Evolutionary conservation across 1,284 basidiomycete species (phyloP).

Genomic region (Leccinum fuscescens): DNA sequence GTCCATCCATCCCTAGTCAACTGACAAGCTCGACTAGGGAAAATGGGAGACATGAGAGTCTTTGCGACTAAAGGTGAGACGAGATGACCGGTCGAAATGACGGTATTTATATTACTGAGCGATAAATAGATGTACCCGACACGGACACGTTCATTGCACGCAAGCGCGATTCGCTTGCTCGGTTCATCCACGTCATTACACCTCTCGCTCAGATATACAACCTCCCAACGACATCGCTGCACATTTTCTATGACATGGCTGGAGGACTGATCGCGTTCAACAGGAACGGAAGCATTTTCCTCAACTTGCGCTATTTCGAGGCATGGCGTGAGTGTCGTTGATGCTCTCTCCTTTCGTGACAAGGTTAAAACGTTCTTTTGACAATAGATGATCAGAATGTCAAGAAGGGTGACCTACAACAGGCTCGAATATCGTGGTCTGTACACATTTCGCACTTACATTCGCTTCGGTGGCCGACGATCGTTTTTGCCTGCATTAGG

Average conservation of each 20-base stretch:
- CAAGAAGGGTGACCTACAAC: constrained; percentile 50
- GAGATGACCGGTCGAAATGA: background rate
- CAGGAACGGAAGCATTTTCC: constrained; percentile 82
- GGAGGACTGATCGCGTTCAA: constrained; percentile 95
- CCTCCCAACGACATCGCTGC: constrained; percentile 68
- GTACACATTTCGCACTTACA: constrained; percentile 12
- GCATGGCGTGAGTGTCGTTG: constrained; percentile 73
- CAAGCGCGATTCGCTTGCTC: constrained; percentile 55
- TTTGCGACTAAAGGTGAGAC: constrained; percentile 65
- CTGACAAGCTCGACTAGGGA: constrained; percentile 23
- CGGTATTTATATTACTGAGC: background rate
- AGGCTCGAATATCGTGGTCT: constrained; percentile 81
- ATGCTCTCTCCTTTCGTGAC: background rate
- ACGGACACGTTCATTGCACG: constrained; percentile 46
- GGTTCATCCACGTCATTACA: constrained; percentile 68
- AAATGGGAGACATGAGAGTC: constrained; percentile 64
- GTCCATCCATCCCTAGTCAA: too few species aligned
- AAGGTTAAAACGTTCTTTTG: background rate
- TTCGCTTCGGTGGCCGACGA: background rate
- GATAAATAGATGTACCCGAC: constrained; percentile 51
- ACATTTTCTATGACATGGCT: constrained; percentile 82
- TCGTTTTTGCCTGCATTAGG: constrained; percentile 39
- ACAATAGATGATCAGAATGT: constrained; percentile 74
- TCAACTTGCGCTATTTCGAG: constrained; percentile 86
- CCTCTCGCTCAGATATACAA: constrained; percentile 60